Percentiles rank a stretch among this genome's conserved stretches.
These are phyloP conservation scores for Oxyria digyna DNA, from an alignment of 148 eudicot species.

Conservation along the genomic window DNA sequence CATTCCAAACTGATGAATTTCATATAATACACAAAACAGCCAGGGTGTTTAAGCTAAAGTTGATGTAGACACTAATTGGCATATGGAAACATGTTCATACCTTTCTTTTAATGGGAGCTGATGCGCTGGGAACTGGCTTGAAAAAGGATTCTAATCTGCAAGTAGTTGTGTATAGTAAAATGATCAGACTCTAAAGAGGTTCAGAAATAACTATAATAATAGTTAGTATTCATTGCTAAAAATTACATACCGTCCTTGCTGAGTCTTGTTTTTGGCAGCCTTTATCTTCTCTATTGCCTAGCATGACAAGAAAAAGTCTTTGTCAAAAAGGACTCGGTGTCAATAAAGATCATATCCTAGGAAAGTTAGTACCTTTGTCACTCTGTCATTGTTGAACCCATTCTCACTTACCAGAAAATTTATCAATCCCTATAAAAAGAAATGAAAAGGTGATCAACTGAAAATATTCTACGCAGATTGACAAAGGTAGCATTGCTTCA, in stretches of 20 bases:
- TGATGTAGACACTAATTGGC: neutral
- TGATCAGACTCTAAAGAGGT: neutral
- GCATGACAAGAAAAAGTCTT: conserved; percentile 5
- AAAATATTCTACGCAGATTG: neutral
- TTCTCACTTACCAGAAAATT: conserved; percentile 80
- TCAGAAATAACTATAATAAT: neutral
- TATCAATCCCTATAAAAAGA: conserved; percentile 60
- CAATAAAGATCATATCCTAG: neutral
- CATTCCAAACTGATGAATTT: neutral
- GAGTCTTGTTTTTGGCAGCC: conserved; percentile 81
- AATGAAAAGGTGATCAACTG: neutral
- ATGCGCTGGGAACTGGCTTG: conserved; percentile 50
- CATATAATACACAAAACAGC: neutral
- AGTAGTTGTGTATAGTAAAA: neutral
- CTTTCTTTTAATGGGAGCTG: conserved; percentile 74
- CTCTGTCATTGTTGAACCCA: conserved; percentile 90
- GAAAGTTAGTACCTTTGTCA: conserved; percentile 43
- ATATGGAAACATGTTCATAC: conserved; percentile 24
- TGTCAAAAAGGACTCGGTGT: neutral
- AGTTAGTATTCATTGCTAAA: neutral
- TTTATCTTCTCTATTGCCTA: conserved; percentile 96
- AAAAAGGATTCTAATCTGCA: conserved; percentile 82
- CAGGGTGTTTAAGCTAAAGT: neutral
- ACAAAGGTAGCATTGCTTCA: neutral
- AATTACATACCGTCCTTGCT: conserved; percentile 77